phyloP scores from a whole-genome alignment of 345 rosid genomes.

The Erucastrum elatum region DNA sequence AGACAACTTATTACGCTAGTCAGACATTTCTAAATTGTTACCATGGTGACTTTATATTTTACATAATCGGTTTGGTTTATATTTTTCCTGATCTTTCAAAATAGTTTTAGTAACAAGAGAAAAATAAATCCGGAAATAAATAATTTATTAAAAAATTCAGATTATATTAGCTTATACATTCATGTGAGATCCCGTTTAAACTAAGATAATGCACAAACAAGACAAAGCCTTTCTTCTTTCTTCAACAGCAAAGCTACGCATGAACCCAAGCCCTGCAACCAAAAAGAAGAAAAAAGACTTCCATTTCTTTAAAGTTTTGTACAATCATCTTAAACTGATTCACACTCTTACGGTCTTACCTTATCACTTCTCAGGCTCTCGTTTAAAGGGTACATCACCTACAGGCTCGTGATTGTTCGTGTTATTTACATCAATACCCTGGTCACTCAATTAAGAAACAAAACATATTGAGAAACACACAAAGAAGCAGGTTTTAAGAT shows the following conservation, averaged over 20 bases:
- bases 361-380: slow-evolving; percentile 62
- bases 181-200: slow-evolving; percentile 20
- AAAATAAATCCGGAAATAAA: background rate
- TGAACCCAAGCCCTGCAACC: slow-evolving; percentile 14
- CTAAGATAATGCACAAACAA: slow-evolving; percentile 41
- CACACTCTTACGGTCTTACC: background rate
- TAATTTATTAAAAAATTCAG: background rate
- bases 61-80: slow-evolving; percentile 25
- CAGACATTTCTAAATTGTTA: background rate
- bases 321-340: background rate
- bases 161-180: slow-evolving; percentile 25
- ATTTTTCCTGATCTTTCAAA: too few species aligned
- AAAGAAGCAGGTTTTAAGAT: background rate
- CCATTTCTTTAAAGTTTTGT: too few species aligned
- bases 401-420: slow-evolving; percentile 54
- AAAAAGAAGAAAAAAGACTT: too few species aligned
- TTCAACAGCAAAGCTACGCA: slow-evolving; percentile 8
- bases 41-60: background rate
- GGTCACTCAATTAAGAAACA: slow-evolving; percentile 38
- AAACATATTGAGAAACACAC: background rate
- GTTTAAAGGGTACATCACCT: slow-evolving; percentile 55
- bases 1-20: background rate
- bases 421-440: slow-evolving; percentile 55
- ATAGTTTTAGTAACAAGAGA: background rate
- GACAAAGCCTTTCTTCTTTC: slow-evolving; percentile 13